Evolutionary conservation across 495 filamentous ascomycete species (phyloP), one percentile per base, ranked within the genome.

Genomic region (Astrocystis sublimbata): DNA sequence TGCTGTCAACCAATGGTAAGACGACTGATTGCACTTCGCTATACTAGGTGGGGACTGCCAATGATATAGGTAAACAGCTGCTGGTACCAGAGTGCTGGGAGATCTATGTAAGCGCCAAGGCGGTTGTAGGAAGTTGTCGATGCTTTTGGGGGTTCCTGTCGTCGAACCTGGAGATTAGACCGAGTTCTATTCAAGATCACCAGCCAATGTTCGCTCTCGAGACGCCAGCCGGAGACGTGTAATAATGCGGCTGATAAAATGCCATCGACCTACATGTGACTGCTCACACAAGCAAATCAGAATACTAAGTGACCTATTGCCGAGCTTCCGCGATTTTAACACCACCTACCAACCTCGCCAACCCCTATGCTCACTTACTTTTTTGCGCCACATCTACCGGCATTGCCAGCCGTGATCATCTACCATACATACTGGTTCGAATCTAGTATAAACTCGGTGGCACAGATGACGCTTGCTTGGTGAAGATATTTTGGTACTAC

Each of bases 41-140:
- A 23, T 33, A 41, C 45, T n/a, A 3, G 15, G 54, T 57, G 40
- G 56, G 31, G 41, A 49, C 42, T 15, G 31, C 56, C 54, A 57
- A 57, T 57, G 45, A 31, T 33, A 56, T 38, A n/a, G n/a, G n/a
- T n/a, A n/a, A n/a, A 42, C 52, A 24, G 42, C 24, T 58, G 54
- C 56, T 31, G 56, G 56, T 58, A 23, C 56, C 56, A 49, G 42
- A 49, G 42, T 42, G 17, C 30, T 49, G 56, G 56, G 56, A 58
- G 30, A 58, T n/a, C n/a, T n/a, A n/a, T n/a, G n/a, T n/a, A n/a
- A 17, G 56, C 9, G 56, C 56, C 56, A 58, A 58, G 54, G 40
- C n/a, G 4, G 26, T 57, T 12, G n/a, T 19, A n/a, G 30, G 12
- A 51, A 23, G 49, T 52, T 17, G 49, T 52, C 13, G 49, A 23